Evolutionary conservation across 495 filamentous ascomycete species (phyloP), one percentile per base, ranked within the genome.

Genomic region (Aspergillus sclerotiicarbonarius): DNA sequence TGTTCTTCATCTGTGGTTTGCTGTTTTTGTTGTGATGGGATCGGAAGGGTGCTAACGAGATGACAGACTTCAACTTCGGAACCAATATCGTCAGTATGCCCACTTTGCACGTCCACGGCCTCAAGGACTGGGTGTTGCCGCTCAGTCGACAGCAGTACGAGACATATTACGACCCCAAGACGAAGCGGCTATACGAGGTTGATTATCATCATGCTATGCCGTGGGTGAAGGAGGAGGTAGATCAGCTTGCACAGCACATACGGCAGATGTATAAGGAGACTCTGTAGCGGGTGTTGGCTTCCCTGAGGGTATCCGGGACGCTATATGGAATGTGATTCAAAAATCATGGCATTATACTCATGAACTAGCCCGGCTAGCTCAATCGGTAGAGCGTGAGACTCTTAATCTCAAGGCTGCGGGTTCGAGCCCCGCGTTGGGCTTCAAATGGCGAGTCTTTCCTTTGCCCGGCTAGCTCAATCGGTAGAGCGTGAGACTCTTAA

Each of bases 401-500:
- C 76, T 81, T 84, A 83, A 81, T 78, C 78, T 80, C 75, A 80
- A 80, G 76, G 76, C 69, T 80, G 77, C 71, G 75, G 78, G 76
- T 80, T 80, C 75, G 76, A 80, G 71, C 78, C 78, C 78, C 75
- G 71, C 78, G 74, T 80, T 79, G 72, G 77, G 77, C 77, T 79
- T 33, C n/a, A n/a, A n/a, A n/a, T n/a, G n/a, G n/a, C n/a, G n/a
- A n/a, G n/a, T n/a, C n/a, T n/a, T n/a, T n/a, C n/a, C n/a, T n/a
- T n/a, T n/a, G 70, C 74, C 71, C 62, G 76, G 77, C 76, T 84
- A 83, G 72, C 71, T 82, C 79, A 79, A 78, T 79, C 73, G 76
- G 75, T 75, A 82, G 79, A 82, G 79, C 79, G 77, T 82, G 76
- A 77, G 72, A 72, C 74, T 80, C 76, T 81, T 84, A 83, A 81